Base-by-base conservation (phyloP, 352 stramenopile genomes). In the Globisporangium middletonii region DNA sequence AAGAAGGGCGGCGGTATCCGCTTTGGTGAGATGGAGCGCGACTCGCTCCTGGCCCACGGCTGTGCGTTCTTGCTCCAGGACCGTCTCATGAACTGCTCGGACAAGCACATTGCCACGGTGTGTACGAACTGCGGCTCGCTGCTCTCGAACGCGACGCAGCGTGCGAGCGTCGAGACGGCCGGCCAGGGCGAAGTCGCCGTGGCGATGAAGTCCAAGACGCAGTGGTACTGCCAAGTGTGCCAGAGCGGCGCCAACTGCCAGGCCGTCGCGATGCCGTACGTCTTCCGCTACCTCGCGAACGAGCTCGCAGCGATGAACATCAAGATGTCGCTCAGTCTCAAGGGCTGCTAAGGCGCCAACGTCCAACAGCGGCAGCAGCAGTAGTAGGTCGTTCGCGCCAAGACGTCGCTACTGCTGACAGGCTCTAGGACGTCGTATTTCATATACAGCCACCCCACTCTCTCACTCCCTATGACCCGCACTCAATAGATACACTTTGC, bases 271-370 rank as follows among this genome's bases (percentile, higher is more conserved):
- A 93, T 99, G 79, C 97, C 98, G 2, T 99, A 99, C 74, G 97
- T 99, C 38, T 99, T 99, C 73, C 83, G 95, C 18, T 99, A 98
- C 73, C 83, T 99, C 43, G 95, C 92, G 43, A 99, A 99, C 75
- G 98, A 99, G 71, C 79, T 99, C 26, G 97, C 96, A 23, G 97
- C 88, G 44, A 99, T 99, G 98, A 98, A 98, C 73, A 99, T 99
- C 69, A 99, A 99, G 78, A 90, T 99, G 73, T 97, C 89, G 53
- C 82, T 99, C 63, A 88, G 69, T 23, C 61, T 95, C 55, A 95
- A 92, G 70, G 79, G 75, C 47, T 82, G 63, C 49, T 79, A 82
- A 50, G 11, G 15, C 42, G 26, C 9, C 35, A 43, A 42, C 1
- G 45, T 35, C 30, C 30, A 6, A 2, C 6, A 2, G 30, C 2